These are phyloP conservation scores for Vinca minor DNA, from an alignment of 257 asterid genomes.

Conservation along the genomic window DNA sequence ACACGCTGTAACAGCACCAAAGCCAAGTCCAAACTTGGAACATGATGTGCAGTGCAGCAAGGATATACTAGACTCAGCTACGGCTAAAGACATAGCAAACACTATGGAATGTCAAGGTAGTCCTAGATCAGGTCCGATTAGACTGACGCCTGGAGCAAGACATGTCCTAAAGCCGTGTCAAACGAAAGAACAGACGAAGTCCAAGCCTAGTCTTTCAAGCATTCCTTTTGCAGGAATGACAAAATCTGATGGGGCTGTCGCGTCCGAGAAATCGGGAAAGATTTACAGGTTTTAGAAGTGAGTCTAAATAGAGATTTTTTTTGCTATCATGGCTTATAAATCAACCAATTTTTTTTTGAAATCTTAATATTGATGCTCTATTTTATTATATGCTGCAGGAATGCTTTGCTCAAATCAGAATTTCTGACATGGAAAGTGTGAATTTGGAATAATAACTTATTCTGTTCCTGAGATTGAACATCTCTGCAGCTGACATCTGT, in stretches of 20 bases:
- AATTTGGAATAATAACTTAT: too few relatives aligned
- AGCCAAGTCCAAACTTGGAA: slow-evolving; percentile 14
- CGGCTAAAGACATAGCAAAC: slow-evolving; percentile 18
- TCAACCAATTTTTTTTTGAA: neutral
- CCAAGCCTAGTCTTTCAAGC: slow-evolving; percentile 23
- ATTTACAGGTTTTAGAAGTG: slow-evolving; percentile 27
- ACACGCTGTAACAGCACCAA: slow-evolving; percentile 12
- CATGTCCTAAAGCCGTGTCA: slow-evolving; percentile 35
- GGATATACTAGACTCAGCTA: slow-evolving; percentile 18
- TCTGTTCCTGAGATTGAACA: too few relatives aligned
- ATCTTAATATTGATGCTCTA: too few relatives aligned
- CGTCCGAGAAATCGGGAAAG: slow-evolving; percentile 25
- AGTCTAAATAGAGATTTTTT: slow-evolving; percentile 5
- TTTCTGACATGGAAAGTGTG: slow-evolving; percentile 4
- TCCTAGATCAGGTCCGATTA: slow-evolving; percentile 31
- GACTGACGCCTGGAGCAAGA: slow-evolving; percentile 37
- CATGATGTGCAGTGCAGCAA: slow-evolving; percentile 14
- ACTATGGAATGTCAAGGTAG: slow-evolving; percentile 17
- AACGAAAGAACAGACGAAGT: slow-evolving; percentile 24
- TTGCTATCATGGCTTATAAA: neutral
- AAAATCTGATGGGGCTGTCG: slow-evolving; percentile 21
- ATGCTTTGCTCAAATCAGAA: neutral
- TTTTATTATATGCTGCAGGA: slow-evolving; percentile 8
- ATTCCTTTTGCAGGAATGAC: slow-evolving; percentile 18
- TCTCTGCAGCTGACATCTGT: neutral